A percentile compares a stretch with the other conserved stretches of the same genome.
phyloP scores from a whole-genome alignment of 305 asterid species.

The Solanum hybrid region DNA sequence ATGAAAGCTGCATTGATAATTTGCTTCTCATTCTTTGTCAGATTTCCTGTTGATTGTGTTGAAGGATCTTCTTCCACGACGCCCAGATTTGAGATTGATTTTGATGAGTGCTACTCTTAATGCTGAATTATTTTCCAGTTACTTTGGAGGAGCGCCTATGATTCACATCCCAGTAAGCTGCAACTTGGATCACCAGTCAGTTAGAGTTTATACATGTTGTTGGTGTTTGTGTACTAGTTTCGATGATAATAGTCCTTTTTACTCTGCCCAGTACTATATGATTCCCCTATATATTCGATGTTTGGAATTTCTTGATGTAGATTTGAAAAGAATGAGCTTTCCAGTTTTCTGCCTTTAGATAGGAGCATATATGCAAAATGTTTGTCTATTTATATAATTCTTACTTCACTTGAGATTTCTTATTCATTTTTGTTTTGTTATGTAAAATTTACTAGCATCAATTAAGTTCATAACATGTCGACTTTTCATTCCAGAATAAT shows the following conservation, averaged over 20 bases:
- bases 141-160: slow-evolving; percentile 80
- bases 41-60: slow-evolving; percentile 93
- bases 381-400: background rate
- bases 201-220: background rate
- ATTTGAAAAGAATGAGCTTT: background rate
- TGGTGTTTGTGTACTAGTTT: background rate
- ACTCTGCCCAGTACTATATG: background rate
- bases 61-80: slow-evolving; percentile 93
- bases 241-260: background rate
- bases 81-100: slow-evolving; percentile 87
- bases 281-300: background rate
- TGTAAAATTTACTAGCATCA: background rate
- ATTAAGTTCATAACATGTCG: background rate
- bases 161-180: slow-evolving; percentile 90
- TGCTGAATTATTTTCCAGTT: slow-evolving; percentile 85
- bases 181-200: slow-evolving; percentile 2
- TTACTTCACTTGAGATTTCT: background rate
- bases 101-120: slow-evolving; percentile 98
- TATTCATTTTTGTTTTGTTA: background rate
- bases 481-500: background rate
- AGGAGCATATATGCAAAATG: background rate
- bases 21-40: slow-evolving; percentile 35
- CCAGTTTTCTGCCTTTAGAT: background rate
- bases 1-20: slow-evolving; percentile 19
- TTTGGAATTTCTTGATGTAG: background rate